Base-by-base conservation (phyloP, 2,329 filamentous ascomycete genomes). In the Boeremia lycopersici region DNA sequence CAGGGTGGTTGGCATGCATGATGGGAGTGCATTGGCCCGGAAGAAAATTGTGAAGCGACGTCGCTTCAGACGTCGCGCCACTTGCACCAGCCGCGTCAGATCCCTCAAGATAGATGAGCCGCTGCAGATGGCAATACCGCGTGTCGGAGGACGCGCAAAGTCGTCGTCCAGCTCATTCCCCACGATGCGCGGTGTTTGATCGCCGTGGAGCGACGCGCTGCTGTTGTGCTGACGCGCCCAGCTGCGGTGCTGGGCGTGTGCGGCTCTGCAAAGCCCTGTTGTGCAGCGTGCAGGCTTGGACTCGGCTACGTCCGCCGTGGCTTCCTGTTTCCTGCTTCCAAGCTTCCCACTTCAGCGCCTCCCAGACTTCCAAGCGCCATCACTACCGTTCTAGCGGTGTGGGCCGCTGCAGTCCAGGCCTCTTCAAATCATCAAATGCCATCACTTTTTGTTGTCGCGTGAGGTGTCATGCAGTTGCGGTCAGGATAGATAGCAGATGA, bases 111-210 rank as follows among this genome's bases (percentile, higher is more conserved):
- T 49, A 50, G 52, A 55, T 46, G 46, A 55, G 36, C 46, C 28
- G 26, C 41, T 31, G 53, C 53, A 51, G 53, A 51, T 56, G 33
- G 48, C 39, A 56, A 56, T 56, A 39, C 48, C 41, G 33, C 31
- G 15, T 8, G 23, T 39, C 48, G 15, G 30, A 48, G 42, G 53
- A 51, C 53, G 53, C 53, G 53, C 48, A 51, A 42, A 28, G 38
- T 23, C 30, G 38, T 29, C 46, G 33, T 42, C 41, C 36, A 36
- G 11, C 42, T 33, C 33, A 51, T 39, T 56, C 35, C 53, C 53
- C 48, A 44, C 48, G 42, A 56, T 56, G 33, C 26, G 33, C 28
- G 3, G 19, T 44, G 53, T 56, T 56, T 56, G 53, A 56, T 56
- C 53, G 53, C 33, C 53, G 33, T 43, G 36, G 36, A 36, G 42